phyloP scores from a whole-genome alignment of 495 filamentous ascomycete genomes.

The Penicillium macrosclerotiorum region DNA sequence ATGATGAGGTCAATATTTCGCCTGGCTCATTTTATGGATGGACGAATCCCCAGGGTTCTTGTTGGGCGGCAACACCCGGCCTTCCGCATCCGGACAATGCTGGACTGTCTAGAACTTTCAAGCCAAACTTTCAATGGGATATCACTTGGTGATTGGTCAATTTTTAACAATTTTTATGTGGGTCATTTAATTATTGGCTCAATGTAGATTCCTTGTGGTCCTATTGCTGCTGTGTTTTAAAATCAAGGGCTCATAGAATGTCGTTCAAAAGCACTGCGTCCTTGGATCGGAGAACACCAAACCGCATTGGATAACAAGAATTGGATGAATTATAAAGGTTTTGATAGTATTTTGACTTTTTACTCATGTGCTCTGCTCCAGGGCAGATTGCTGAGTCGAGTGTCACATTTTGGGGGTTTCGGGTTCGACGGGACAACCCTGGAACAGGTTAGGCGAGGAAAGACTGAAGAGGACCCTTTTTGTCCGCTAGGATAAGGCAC shows the following conservation, averaged over 20 bases:
- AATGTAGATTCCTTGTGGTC: neutral
- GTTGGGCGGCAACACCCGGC: constrained; percentile 3
- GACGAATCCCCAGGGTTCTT: neutral
- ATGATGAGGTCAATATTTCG: constrained; percentile 19
- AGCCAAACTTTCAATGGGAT: constrained; percentile 1
- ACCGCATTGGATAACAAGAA: neutral
- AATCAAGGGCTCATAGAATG: neutral
- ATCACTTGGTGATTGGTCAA: constrained; percentile 1
- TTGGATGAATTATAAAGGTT: neutral
- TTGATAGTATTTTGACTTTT: too few species aligned
- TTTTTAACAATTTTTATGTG: too few species aligned
- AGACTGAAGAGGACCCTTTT: too few species aligned
- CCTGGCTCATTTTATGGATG: neutral
- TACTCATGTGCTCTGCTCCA: too few species aligned
- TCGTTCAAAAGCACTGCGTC: neutral
- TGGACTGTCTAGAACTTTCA: constrained; percentile 5
- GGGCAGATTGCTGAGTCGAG: too few species aligned
- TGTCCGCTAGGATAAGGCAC: too few species aligned
- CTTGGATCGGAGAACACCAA: neutral
- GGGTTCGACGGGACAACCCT: too few species aligned
- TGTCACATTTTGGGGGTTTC: too few species aligned
- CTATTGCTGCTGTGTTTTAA: neutral
- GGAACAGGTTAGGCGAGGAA: too few species aligned
- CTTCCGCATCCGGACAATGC: constrained; percentile 10
- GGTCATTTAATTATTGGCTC: neutral